A percentile compares a stretch with the other conserved stretches of the same genome.
Conservation (phyloP, 768 basidiomycete genomes). For the Naematelia encephala region DNA sequence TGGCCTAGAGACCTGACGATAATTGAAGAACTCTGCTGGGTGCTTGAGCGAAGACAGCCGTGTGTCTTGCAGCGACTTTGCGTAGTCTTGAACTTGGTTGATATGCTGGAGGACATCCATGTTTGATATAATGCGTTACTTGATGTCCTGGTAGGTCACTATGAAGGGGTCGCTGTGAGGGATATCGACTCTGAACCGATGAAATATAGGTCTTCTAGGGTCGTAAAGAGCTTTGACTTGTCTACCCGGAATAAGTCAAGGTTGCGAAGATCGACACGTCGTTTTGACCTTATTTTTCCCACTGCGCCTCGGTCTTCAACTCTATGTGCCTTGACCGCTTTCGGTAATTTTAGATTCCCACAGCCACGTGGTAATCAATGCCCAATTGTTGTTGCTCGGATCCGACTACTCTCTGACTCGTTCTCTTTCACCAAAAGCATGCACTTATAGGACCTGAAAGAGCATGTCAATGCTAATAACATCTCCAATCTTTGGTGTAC, state of each 20-base stretch:
- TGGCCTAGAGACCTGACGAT: slow-evolving; percentile 29
- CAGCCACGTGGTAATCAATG: background rate
- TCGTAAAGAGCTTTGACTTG: no score
- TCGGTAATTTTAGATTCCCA: background rate
- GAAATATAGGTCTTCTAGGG: no score
- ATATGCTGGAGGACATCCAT: slow-evolving; percentile 40
- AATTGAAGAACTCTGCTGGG: slow-evolving; percentile 44
- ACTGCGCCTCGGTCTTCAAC: background rate
- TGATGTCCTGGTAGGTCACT: no score
- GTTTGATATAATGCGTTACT: no score
- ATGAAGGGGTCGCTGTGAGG: no score
- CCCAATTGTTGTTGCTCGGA: background rate
- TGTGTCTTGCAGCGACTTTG: slow-evolving; percentile 26
- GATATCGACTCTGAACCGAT: no score
- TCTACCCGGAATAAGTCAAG: no score
- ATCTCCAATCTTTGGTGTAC: no score
- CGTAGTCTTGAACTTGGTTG: slow-evolving; percentile 36
- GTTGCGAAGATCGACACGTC: background rate
- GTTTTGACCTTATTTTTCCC: background rate
- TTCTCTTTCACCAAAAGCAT: background rate
- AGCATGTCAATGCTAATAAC: no score
- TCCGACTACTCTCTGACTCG: background rate
- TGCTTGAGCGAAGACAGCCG: slow-evolving; percentile 35
- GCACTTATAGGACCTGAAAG: no score
- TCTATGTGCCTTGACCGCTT: background rate